Conservation (phyloP, 495 filamentous ascomycete species). For the Hypoxylon subgilvum region DNA sequence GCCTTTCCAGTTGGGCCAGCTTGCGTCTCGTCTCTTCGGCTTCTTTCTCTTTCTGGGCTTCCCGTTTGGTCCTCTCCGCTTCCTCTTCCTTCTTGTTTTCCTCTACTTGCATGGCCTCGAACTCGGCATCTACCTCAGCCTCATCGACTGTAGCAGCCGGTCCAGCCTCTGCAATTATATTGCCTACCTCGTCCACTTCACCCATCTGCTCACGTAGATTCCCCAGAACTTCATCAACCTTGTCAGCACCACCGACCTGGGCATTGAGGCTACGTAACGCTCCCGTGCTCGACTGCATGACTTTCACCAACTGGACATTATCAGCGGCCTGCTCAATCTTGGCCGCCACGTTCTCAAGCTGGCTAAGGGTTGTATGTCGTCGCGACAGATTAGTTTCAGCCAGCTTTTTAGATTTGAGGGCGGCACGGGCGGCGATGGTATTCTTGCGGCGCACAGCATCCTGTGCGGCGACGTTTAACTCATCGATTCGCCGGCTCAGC, state of each 20-base stretch:
- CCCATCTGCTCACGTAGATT: constrained; percentile 78
- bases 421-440: constrained; percentile 71
- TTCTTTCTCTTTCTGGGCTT: constrained; percentile 38
- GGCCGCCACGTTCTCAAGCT: constrained; percentile 79
- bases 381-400: constrained; percentile 72
- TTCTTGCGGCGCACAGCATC: constrained; percentile 73
- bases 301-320: constrained; percentile 77
- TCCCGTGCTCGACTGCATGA: constrained; percentile 77
- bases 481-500: constrained; percentile 59
- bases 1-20: constrained; percentile 49
- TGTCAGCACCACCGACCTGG: constrained; percentile 76
- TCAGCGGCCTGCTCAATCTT: constrained; percentile 85
- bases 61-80: constrained; percentile 52
- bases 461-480: constrained; percentile 67
- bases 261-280: constrained; percentile 76
- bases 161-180: constrained; percentile 69
- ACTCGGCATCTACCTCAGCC: constrained; percentile 84
- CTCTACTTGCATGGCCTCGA: constrained; percentile 74
- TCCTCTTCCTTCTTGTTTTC: constrained; percentile 65
- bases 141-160: constrained; percentile 70
- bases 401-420: constrained; percentile 82
- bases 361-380: constrained; percentile 71
- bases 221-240: constrained; percentile 76
- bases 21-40: constrained; percentile 44
- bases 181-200: constrained; percentile 80